Evolutionary conservation across 805 yeast genomes (phyloP).

Genomic region (Candida coquimbonensis): DNA sequence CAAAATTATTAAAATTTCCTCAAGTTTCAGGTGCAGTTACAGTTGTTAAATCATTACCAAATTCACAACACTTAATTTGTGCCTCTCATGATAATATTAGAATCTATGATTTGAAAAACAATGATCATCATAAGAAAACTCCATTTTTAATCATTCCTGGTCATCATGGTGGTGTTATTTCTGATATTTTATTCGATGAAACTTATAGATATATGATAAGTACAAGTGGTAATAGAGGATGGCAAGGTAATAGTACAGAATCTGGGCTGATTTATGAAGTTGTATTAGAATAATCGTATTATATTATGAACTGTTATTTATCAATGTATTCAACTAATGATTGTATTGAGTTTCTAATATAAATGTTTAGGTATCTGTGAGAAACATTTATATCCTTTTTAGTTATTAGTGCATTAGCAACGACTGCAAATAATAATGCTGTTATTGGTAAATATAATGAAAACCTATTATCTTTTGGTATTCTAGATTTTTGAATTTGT

Average conservation of each 20-base stretch:
- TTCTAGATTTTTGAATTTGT: constrained; percentile 2
- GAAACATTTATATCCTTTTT: too few species aligned
- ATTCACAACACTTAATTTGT: constrained; percentile 69
- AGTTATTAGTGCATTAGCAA: too few species aligned
- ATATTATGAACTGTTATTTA: neutral
- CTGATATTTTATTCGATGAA: constrained; percentile 75
- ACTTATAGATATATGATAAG: constrained; percentile 83
- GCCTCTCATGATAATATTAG: constrained; percentile 90
- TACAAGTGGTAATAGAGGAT: constrained; percentile 92
- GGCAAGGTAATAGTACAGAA: constrained; percentile 82
- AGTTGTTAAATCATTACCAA: constrained; percentile 72
- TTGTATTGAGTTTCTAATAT: neutral
- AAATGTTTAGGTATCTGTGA: too few species aligned
- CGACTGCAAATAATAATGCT: too few species aligned
- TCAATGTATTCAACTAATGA: neutral
- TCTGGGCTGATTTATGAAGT: constrained; percentile 79
- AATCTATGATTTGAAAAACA: constrained; percentile 62
- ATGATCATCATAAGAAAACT: constrained; percentile 30
- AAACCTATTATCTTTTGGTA: neutral
- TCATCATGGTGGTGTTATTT: constrained; percentile 87
- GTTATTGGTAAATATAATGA: neutral
- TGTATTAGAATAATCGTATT: constrained; percentile 30
- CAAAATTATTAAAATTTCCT: constrained; percentile 66
- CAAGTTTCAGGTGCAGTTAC: constrained; percentile 87
- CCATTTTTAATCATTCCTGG: constrained; percentile 94